These are phyloP conservation scores for Fusarium annulatum DNA, from an alignment of 2,329 filamentous ascomycete species.

Conservation along the genomic window DNA sequence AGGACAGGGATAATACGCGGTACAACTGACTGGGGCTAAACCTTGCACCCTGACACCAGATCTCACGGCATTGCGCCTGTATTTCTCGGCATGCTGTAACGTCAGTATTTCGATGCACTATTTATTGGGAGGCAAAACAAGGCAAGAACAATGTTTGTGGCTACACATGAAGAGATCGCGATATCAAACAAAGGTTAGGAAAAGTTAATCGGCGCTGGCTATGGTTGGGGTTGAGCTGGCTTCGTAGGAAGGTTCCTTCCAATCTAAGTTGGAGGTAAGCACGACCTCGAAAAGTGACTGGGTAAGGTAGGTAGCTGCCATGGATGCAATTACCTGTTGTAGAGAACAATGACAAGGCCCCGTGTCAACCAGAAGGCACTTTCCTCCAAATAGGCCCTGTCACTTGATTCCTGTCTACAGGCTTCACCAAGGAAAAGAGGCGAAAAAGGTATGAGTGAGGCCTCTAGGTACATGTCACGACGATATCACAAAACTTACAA, in stretches of 20 bases:
- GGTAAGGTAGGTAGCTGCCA: neutral
- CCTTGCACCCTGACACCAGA: conserved; percentile 43
- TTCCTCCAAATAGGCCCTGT: neutral
- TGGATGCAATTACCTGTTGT: neutral
- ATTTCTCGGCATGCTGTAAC: conserved; percentile 32
- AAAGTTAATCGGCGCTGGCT: neutral
- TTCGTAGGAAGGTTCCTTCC: neutral
- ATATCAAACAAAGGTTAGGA: neutral
- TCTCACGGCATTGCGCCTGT: conserved; percentile 45
- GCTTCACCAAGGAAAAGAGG: neutral
- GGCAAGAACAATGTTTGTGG: neutral
- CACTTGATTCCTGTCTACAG: neutral
- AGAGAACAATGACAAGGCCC: neutral
- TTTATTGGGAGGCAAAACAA: neutral
- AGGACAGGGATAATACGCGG: conserved; percentile 27
- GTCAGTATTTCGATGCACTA: conserved; percentile 14
- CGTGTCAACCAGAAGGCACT: neutral
- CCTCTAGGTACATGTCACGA: neutral
- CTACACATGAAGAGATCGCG: neutral
- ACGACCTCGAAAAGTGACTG: neutral
- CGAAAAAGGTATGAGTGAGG: neutral
- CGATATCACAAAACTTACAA: neutral
- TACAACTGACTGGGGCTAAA: conserved; percentile 34
- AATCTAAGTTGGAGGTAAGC: neutral
- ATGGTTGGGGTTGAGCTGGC: neutral